Conservation (phyloP, 768 basidiomycete genomes). For the Filobasidium floriforme region DNA sequence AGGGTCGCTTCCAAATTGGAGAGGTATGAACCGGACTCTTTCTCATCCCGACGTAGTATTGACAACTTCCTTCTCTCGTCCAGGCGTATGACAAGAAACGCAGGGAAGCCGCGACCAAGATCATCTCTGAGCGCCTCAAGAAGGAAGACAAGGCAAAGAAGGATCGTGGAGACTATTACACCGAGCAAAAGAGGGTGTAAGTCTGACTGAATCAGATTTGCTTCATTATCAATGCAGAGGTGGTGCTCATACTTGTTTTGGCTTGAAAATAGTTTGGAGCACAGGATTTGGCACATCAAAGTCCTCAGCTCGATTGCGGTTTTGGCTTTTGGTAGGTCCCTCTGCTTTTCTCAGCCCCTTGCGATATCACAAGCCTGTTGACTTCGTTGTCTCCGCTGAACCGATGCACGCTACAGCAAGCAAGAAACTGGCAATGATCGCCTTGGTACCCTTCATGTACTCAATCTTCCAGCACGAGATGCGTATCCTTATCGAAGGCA, state of each 20-base stretch:
- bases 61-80: neutral
- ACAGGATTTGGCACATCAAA: constrained; percentile 24
- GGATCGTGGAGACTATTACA: constrained; percentile 18
- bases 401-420: constrained; percentile 12
- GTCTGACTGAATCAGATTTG: neutral
- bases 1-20: constrained; percentile 22
- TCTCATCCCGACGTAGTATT: neutral
- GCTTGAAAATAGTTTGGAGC: constrained; percentile 8
- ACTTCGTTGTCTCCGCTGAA: no score
- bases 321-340: constrained; percentile 20
- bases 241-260: neutral
- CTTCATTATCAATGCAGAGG: no score
- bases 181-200: constrained; percentile 19
- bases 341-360: neutral
- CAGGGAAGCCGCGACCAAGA: constrained; percentile 19
- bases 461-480: constrained; percentile 22
- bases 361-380: no score
- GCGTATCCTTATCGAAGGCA: constrained; percentile 18
- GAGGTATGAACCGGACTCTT: neutral
- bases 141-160: constrained; percentile 20
- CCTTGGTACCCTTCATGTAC: constrained; percentile 20
- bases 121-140: constrained; percentile 15
- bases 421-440: constrained; percentile 23
- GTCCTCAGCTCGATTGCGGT: constrained; percentile 20
- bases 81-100: constrained; percentile 20